Evolutionary conservation across 2,329 filamentous ascomycete genomes (phyloP), one percentile per base, ranked within the genome.

Genomic region (Tolypocladium guangdongense): DNA sequence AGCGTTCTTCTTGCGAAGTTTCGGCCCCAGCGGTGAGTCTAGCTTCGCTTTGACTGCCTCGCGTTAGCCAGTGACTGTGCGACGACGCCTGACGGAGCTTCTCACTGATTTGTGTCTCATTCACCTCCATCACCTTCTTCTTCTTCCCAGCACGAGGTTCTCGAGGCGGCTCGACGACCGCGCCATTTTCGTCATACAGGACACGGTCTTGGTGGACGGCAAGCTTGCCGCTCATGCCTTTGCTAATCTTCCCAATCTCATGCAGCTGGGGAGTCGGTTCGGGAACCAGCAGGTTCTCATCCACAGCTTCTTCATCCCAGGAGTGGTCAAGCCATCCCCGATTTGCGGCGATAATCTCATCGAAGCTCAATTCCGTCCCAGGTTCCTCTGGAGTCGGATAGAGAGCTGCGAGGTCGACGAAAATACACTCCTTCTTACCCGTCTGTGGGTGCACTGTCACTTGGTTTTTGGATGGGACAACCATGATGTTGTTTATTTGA

Each of bases 71-170:
- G 11, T 2, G 18, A 1, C 14, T 3, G 46, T 24, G 37, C 16
- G 12, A 20, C n/a, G 12, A 20, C 10, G 3, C 22, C 30, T 1
- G 6, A 39, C n/a, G 12, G 6, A 2, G 10, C 7, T 7, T 76
- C 86, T 74, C 74, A 95, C 89, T 89, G 51, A 92, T 96, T 69
- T 96, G 90, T 2, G 91, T 95, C 69, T 95, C 90, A 62, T 91
- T 91, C 53, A 91, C 76, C 64, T 96, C 90, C 71, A 88, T 86
- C 48, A 87, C 72, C 70, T 95, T 92, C 72, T 91, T 84, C 65
- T 85, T 88, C 67, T 81, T 85, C 36, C 74, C 57, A 18, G 73
- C 64, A 75, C 75, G 58, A 71, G 75, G 53, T 64, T 78, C 70
- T 57, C 69, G 70, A 38, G 69, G 60, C 35, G 71, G 69, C 46